Conservation (phyloP, 2,329 filamentous ascomycete genomes). For the Capronia coronata region DNA sequence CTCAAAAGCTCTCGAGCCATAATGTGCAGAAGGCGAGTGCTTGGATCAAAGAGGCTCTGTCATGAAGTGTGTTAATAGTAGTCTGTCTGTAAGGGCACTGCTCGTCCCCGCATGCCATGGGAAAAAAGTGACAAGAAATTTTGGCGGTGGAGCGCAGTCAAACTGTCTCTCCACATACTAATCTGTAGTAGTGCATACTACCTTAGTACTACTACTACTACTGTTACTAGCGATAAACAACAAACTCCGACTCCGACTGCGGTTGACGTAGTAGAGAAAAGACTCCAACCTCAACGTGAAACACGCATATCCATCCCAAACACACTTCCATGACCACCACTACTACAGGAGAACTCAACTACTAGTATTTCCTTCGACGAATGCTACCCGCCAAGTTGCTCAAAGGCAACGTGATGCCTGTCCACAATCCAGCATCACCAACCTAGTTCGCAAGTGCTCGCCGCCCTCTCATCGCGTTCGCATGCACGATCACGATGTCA, state of each 20-base stretch:
- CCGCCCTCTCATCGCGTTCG: not conserved
- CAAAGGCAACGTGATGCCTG: not conserved
- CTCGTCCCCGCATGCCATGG: slow-evolving; percentile 1
- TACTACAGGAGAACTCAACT: too few species aligned
- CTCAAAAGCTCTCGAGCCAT: slow-evolving; percentile 33
- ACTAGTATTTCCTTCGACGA: not conserved
- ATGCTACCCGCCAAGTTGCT: not conserved
- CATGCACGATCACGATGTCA: slow-evolving; percentile 5
- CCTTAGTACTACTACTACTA: too few species aligned
- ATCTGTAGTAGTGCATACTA: too few species aligned
- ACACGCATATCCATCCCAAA: not conserved
- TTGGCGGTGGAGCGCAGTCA: not conserved
- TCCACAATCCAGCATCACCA: not conserved
- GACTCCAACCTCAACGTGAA: not conserved
- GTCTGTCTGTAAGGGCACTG: slow-evolving; percentile 8
- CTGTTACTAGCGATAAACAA: too few species aligned
- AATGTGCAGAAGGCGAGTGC: not conserved
- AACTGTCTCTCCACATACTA: not conserved
- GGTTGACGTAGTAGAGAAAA: not conserved
- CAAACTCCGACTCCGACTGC: not conserved
- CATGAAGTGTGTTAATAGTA: not conserved
- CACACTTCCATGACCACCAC: not conserved
- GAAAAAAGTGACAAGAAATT: slow-evolving; percentile 5
- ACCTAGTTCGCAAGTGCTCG: not conserved
- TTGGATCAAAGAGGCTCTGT: not conserved